Percentiles rank a stretch among this genome's conserved stretches.
These are phyloP conservation scores for Backusella luteola DNA, from an alignment of 192 early-diverging fungal genomes.

Conservation along the genomic window DNA sequence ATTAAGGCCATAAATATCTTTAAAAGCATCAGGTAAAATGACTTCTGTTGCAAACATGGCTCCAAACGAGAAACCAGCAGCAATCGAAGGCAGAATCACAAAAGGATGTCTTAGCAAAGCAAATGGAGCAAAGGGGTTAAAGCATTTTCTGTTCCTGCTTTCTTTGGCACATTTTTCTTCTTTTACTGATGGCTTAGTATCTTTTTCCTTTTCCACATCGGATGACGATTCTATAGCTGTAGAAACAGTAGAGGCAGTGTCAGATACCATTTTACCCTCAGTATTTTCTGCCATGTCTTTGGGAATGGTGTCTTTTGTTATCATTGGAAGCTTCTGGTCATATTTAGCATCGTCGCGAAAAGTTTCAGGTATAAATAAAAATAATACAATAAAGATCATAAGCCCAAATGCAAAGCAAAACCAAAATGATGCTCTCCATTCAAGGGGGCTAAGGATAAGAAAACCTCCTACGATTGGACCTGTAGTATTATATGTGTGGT, in stretches of 20 bases:
- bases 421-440: conserved; percentile 44
- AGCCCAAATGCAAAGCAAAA: conserved; percentile 40
- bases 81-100: conserved; percentile 36
- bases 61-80: conserved; percentile 42
- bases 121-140: conserved; percentile 16
- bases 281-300: neutral
- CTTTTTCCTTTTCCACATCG: neutral
- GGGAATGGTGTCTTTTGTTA: neutral
- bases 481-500: neutral
- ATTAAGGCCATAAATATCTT: conserved; percentile 8
- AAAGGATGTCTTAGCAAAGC: conserved; percentile 34
- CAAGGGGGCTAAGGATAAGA: conserved; percentile 29
- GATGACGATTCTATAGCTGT: neutral
- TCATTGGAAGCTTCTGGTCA: neutral
- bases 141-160: neutral
- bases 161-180: neutral
- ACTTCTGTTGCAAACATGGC: conserved; percentile 44
- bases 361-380: conserved; percentile 48
- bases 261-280: too few species aligned
- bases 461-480: conserved; percentile 44
- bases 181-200: neutral
- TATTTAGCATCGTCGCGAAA: conserved; percentile 32
- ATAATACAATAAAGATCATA: conserved; percentile 35
- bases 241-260: neutral
- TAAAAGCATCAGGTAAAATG: conserved; percentile 20